Conservation (phyloP, 257 asterid species). For the Orobanche coerulescens region DNA sequence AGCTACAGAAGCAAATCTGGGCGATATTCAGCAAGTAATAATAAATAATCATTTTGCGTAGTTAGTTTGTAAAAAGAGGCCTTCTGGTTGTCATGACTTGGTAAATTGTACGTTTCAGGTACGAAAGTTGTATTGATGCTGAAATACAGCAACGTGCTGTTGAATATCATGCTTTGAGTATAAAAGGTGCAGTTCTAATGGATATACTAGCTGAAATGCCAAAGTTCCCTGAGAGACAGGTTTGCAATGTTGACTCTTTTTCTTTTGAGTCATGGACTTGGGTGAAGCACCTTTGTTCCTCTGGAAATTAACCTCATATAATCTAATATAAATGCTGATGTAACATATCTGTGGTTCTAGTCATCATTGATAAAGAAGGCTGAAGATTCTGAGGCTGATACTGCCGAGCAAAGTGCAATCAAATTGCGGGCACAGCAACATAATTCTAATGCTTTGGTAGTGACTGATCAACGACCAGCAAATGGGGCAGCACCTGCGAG, state of each 20-base stretch:
- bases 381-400: constrained; percentile 84
- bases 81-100: constrained; percentile 18
- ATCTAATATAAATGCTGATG: constrained; percentile 9
- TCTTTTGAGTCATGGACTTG: constrained; percentile 4
- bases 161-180: constrained; percentile 79
- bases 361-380: constrained; percentile 79
- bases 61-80: constrained; percentile 5
- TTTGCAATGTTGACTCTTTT: constrained; percentile 20
- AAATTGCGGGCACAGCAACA: constrained; percentile 88
- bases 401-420: constrained; percentile 96
- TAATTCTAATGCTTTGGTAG: constrained; percentile 74
- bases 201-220: constrained; percentile 97
- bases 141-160: constrained; percentile 95
- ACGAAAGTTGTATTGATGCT: constrained; percentile 87
- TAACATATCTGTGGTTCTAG: constrained; percentile 33
- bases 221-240: constrained; percentile 95
- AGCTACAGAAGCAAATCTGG: constrained; percentile 80
- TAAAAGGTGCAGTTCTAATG: constrained; percentile 80
- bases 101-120: constrained; percentile 36
- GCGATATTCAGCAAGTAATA: constrained; percentile 68
- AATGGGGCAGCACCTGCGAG: constrained; percentile 56
- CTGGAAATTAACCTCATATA: constrained; percentile 4
- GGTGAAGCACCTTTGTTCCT: constrained; percentile 10
- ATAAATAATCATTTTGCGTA: background rate
- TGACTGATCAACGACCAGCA: constrained; percentile 64